Base-by-base conservation (phyloP, 2,329 filamentous ascomycete genomes). In the Shiraia sp. region DNA sequence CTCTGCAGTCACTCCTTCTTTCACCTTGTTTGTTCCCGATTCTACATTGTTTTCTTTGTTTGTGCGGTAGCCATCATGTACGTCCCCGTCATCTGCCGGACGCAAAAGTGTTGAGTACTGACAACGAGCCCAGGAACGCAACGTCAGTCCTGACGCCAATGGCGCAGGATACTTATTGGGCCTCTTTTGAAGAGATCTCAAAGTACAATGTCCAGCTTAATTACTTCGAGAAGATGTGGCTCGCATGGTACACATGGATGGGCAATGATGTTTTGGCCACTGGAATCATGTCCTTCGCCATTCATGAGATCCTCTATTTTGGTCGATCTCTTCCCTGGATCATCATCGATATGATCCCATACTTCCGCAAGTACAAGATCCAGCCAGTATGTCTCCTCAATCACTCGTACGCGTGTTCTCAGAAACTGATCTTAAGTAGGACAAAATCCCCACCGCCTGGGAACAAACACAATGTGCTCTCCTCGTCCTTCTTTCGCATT, bases 241-340 rank as follows among this genome's bases (percentile, higher is more conserved):
- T 88, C 35, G 85, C 90, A 28, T 97, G 90, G 92, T 99, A 99
- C 71, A 82, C 92, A 12, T 99, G 85, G 80, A 96, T 97, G 87
- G 89, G 95, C 71, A 99, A 99, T 71, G 93, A 99, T 74, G 86
- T 88, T 40, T 84, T 99, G 49, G 93, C 93, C 45, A 99, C 93
- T 3, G 93, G 93, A 47, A 93, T 99, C 76, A 87, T 97, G 88
- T 96, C 90, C 62, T 99, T 99, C 71, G 74, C 86, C 57, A 89
- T 97, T 82, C 93, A 99, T 77, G 93, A 99, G 73, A 40, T 83
- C 28, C 81, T 99, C 63, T 99, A 99, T 78, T 99, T 97, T 65
- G 93, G 93, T 59, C 85, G 93, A 56, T 87, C 79, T 45, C 68
- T 97, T 45, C 93, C 93, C 1, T 99, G 89, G 83, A 88, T 97